Evolutionary conservation across 257 asterid species (phyloP).

Genomic region (Jaltomata sinuosa): DNA sequence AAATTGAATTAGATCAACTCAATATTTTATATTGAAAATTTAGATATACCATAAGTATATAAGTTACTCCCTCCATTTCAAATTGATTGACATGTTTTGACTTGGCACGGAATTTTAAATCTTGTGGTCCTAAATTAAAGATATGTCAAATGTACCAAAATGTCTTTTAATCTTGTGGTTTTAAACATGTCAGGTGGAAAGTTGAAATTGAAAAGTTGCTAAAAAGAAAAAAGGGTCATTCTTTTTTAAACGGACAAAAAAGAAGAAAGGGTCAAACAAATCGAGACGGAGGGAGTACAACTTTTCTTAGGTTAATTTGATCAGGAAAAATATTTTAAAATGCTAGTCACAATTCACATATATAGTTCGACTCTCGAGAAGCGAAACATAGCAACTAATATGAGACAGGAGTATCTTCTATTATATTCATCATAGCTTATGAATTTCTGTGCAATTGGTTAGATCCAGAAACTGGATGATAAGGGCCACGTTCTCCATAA

Average conservation of each 20-base stretch:
- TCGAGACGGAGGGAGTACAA: too few species aligned
- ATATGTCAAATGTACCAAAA: too few species aligned
- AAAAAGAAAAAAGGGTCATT: too few species aligned
- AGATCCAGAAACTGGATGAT: background rate
- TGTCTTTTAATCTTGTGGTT: too few species aligned
- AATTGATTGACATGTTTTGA: too few species aligned
- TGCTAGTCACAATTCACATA: background rate
- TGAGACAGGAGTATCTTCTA: background rate
- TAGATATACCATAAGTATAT: background rate
- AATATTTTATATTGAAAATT: background rate
- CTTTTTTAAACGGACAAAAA: too few species aligned
- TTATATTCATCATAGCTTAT: background rate
- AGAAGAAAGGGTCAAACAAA: too few species aligned
- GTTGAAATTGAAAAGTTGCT: too few species aligned
- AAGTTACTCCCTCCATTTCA: too few species aligned
- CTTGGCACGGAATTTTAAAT: too few species aligned
- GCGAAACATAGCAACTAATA: background rate
- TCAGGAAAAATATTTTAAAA: background rate
- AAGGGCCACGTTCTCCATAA: background rate
- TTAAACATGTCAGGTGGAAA: too few species aligned
- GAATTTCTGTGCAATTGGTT: background rate
- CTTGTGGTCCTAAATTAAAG: too few species aligned
- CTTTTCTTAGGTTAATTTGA: background rate
- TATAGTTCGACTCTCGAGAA: background rate
- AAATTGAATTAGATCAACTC: background rate